Base-by-base conservation (phyloP, 2,329 filamentous ascomycete genomes). In the Neurospora crassa region DNA sequence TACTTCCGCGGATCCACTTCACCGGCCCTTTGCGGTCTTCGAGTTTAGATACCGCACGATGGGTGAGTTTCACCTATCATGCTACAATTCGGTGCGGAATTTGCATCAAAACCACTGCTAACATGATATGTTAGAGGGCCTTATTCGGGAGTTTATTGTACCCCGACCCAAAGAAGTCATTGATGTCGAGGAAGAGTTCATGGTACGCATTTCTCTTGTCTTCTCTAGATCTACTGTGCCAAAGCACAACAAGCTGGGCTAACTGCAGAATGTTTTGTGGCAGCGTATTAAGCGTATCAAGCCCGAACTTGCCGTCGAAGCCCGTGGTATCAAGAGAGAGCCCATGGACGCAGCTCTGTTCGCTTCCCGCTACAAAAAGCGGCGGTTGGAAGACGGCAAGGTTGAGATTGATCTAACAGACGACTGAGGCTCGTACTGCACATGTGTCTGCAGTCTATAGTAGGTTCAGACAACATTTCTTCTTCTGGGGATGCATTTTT, bases 381-480 rank as follows among this genome's bases (percentile, higher is more conserved):
- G 68, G 16, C 29, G 45, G 43, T 5, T 69, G 43, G 42, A 34
- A 8, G 12, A 53, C 18, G 68, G 68, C 68, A 59, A 59, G 42
- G 1, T 69, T 12, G 68, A 69, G 68, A 29, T 69, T 16, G 68
- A 69, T 63, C 45, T 69, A 16, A 69, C 68, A 24, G 68, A 67
- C 12, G 68, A 69, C n/a, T 69, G 40, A 69, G 43, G 43, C 29
- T 70, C 16, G 16, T 24, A 34, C 47, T 59, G 12, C 12, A 34
- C 24, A 34, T 18, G 47, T 2, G 20, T 59, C 24, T 14, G 12
- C 5, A 10, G 7, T 10, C 3, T 16, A 12, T 12, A 29, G 12
- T 24, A 18, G 14, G 3, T 34, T 59, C 47, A 34, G 16, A 5
- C 24, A 16, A 18, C 7, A 24, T 29, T 34, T 20, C 24, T 10